A percentile compares a stretch with the other conserved stretches of the same genome.
phyloP scores from a whole-genome alignment of 202 grass and related monocot species.

The Cymbopogon flexuosus region DNA sequence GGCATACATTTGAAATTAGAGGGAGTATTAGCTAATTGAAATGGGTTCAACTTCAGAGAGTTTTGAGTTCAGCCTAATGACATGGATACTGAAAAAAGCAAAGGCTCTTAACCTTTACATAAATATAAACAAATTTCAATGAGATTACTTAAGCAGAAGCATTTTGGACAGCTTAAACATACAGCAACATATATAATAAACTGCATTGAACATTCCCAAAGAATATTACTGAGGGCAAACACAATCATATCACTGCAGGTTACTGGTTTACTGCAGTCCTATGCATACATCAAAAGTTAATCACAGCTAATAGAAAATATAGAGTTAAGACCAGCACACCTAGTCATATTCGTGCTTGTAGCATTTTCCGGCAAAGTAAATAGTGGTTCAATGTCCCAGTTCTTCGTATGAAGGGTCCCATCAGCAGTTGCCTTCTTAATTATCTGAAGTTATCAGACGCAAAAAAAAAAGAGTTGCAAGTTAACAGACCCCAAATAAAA shows the following conservation, averaged over 20 bases:
- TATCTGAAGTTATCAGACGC: slow-evolving; percentile 44
- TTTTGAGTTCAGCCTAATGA: neutral
- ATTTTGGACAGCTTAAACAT: neutral
- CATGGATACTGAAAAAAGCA: slow-evolving; percentile 13
- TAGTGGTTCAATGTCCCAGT: slow-evolving; percentile 83
- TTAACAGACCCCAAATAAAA: slow-evolving; percentile 16
- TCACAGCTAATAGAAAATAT: neutral
- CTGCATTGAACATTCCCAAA: neutral
- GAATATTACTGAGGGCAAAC: neutral
- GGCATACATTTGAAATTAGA: neutral
- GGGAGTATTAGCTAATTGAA: neutral
- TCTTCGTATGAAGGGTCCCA: slow-evolving; percentile 69
- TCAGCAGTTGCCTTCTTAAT: slow-evolving; percentile 77
- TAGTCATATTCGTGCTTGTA: slow-evolving; percentile 33
- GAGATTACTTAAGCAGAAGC: neutral
- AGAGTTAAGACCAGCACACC: slow-evolving; percentile 25
- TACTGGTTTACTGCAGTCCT: slow-evolving; percentile 2
- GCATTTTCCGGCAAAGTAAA: slow-evolving; percentile 51
- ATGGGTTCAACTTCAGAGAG: neutral
- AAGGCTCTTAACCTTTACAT: slow-evolving; percentile 13
- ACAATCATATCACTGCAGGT: slow-evolving; percentile 11
- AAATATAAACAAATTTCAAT: neutral
- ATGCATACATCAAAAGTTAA: slow-evolving; percentile 4
- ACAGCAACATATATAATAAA: neutral
- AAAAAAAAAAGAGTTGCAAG: slow-evolving; percentile 1